These are phyloP conservation scores for Stemphylium lycopersici DNA, from an alignment of 2,329 filamentous ascomycete species.

Conservation along the genomic window DNA sequence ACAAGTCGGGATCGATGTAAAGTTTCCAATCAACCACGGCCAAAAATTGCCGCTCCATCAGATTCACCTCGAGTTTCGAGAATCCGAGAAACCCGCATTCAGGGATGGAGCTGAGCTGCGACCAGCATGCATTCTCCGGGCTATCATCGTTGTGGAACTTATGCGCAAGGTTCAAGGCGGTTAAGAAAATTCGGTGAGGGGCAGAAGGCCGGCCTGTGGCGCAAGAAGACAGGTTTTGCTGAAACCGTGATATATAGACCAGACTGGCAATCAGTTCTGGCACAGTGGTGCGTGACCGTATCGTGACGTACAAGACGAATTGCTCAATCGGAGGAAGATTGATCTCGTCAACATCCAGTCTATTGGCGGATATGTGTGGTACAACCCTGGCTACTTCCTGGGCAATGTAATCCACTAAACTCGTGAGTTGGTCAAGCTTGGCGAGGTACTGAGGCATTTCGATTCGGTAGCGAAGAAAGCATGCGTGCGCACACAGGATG, in stretches of 20 bases:
- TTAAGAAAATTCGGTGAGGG: slow-evolving; percentile 94
- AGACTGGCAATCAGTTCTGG: slow-evolving; percentile 95
- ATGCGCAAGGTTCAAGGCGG: slow-evolving; percentile 79
- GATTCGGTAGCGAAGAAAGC: neutral
- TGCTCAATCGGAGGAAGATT: slow-evolving; percentile 77
- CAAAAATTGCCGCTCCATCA: slow-evolving; percentile 98
- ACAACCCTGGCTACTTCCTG: slow-evolving; percentile 76
- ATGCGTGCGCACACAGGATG: neutral
- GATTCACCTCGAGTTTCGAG: slow-evolving; percentile 90
- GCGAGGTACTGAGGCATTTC: neutral
- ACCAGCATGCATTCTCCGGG: slow-evolving; percentile 99
- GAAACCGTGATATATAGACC: slow-evolving; percentile 86
- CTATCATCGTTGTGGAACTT: slow-evolving; percentile 99
- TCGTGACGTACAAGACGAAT: slow-evolving; percentile 89
- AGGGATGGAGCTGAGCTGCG: slow-evolving; percentile 81
- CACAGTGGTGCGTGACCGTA: slow-evolving; percentile 92
- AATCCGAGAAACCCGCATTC: slow-evolving; percentile 82
- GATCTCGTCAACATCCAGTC: slow-evolving; percentile 56
- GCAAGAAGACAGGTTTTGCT: slow-evolving; percentile 82
- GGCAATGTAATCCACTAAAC: slow-evolving; percentile 79
- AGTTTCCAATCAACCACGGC: slow-evolving; percentile 94
- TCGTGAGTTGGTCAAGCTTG: slow-evolving; percentile 71
- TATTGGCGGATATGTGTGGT: slow-evolving; percentile 66
- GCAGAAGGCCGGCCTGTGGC: slow-evolving; percentile 96
- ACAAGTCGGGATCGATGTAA: slow-evolving; percentile 67